Base-by-base conservation (phyloP, 352 stramenopile species). In the Phytophthora boehmeriae region DNA sequence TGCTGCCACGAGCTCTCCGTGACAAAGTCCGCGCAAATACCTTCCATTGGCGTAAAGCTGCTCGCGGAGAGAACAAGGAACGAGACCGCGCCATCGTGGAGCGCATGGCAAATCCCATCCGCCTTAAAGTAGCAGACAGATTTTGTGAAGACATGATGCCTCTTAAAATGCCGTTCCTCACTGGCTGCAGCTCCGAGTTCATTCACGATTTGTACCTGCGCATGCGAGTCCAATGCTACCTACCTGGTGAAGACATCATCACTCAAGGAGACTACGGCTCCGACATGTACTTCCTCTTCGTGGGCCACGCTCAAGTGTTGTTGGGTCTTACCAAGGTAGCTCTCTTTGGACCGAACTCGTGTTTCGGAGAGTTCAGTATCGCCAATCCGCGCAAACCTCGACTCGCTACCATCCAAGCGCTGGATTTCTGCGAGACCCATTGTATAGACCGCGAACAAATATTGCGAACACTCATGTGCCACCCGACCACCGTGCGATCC, bases 211-310 rank as follows among this genome's bases (percentile, higher is more conserved):
- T 94, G 34, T 92, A 92, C 46, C 51, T 94, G 5, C 66, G 66
- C 1, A 94, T 94, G 83, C 70, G 80, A 5, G 79, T 92, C 1
- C 67, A 84, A 36, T 89, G 82, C 42, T 94, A 90, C 51, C 55
- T 92, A 8, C 83, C 85, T 0, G 83, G 84, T 0, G 85, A 94
- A 47, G 80, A 92, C 25, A 90, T 94, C 22, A 89, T 92, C 48
- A 71, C 74, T 4, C 83, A 94, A 36, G 79, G 84, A n/a, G 85
- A 94, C 27, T 90, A 86, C 47, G 85, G 83, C 8, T 80, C 79
- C n/a, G 83, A 94, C 42, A 89, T 94, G 70, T 92, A 85, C 45
- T 94, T 94, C 61, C 65, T 94, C 22, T 90, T 91, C 56, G 78
- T 79, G 2, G 85, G 85, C 8, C 81, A 92, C 43, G 85, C 88